A percentile compares a stretch with the other conserved stretches of the same genome.
These are phyloP conservation scores for Xylaria arbuscula DNA, from an alignment of 2,329 filamentous ascomycete genomes.

Conservation along the genomic window DNA sequence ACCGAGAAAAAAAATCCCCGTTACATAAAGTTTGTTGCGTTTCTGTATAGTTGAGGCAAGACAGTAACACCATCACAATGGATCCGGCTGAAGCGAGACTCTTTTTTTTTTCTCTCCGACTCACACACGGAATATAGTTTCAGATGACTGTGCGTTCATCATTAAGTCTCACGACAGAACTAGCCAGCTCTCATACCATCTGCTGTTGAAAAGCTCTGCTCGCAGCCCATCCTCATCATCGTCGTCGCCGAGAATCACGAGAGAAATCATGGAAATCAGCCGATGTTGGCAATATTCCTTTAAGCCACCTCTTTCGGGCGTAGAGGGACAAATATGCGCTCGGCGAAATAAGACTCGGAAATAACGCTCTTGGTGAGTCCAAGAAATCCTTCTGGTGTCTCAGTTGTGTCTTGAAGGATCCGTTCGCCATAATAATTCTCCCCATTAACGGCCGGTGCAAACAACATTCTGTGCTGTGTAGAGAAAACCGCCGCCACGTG, in stretches of 20 bases:
- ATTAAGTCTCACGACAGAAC: neutral
- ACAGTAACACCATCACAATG: constrained; percentile 30
- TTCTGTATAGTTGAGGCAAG: constrained; percentile 38
- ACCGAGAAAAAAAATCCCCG: neutral
- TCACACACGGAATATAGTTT: neutral
- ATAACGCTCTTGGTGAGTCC: neutral
- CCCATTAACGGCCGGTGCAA: neutral
- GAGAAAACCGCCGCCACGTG: constrained; percentile 41
- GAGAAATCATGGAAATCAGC: constrained; percentile 16
- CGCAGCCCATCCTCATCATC: neutral
- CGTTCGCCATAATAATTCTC: neutral
- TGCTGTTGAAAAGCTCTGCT: neutral
- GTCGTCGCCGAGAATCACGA: neutral
- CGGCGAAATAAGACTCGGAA: neutral
- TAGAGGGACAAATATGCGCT: neutral
- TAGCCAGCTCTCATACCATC: neutral
- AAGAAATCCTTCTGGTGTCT: constrained; percentile 41
- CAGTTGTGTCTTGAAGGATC: constrained; percentile 28
- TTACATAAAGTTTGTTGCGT: constrained; percentile 1
- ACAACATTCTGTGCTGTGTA: constrained; percentile 22
- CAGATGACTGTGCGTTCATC: neutral
- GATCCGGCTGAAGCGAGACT: constrained; percentile 15
- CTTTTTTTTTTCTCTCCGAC: neutral
- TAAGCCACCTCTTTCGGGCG: constrained; percentile 7
- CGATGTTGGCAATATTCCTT: constrained; percentile 8